Percentiles rank a stretch among this genome's conserved stretches.
phyloP scores from a whole-genome alignment of 495 filamentous ascomycete genomes.

The Penicillium chermesinum region DNA sequence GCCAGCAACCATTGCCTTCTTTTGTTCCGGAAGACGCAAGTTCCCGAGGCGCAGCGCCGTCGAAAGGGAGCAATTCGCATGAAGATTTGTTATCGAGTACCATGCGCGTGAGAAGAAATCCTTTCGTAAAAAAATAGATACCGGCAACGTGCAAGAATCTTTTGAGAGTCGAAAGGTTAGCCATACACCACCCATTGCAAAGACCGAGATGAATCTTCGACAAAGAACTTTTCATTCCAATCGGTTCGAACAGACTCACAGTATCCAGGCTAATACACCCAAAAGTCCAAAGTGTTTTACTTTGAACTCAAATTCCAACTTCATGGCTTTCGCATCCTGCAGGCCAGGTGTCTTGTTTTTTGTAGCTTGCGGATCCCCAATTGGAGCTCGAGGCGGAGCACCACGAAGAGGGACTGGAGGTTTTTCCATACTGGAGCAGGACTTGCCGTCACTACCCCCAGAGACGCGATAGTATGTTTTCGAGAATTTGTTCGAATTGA shows the following conservation, averaged over 20 bases:
- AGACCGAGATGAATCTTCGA: too few relatives aligned
- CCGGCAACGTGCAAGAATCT: conserved; percentile 72
- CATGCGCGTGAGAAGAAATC: conserved; percentile 91
- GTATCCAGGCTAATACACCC: conserved; percentile 39
- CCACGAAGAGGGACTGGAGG: conserved; percentile 1
- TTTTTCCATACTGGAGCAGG: not conserved
- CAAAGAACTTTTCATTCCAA: too few relatives aligned
- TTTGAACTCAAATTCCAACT: conserved; percentile 39
- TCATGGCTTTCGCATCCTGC: conserved; percentile 19
- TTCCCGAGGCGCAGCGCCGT: conserved; percentile 24
- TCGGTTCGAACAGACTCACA: conserved; percentile 27
- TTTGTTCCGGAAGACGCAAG: conserved; percentile 22
- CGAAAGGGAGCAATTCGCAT: conserved; percentile 67
- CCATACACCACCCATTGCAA: too few relatives aligned
- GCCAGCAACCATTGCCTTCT: conserved; percentile 78
- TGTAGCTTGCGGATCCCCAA: not conserved
- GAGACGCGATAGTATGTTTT: too few relatives aligned
- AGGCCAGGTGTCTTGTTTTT: conserved; percentile 14
- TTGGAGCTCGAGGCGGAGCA: not conserved
- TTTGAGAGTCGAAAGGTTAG: too few relatives aligned
- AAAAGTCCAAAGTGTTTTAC: conserved; percentile 36
- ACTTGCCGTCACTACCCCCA: not conserved
- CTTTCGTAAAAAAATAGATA: conserved; percentile 88
- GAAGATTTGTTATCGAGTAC: conserved; percentile 85
- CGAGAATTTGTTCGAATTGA: too few relatives aligned